Conservation (phyloP, 2,329 filamentous ascomycete species). For the Uncinocarpus reesii region DNA sequence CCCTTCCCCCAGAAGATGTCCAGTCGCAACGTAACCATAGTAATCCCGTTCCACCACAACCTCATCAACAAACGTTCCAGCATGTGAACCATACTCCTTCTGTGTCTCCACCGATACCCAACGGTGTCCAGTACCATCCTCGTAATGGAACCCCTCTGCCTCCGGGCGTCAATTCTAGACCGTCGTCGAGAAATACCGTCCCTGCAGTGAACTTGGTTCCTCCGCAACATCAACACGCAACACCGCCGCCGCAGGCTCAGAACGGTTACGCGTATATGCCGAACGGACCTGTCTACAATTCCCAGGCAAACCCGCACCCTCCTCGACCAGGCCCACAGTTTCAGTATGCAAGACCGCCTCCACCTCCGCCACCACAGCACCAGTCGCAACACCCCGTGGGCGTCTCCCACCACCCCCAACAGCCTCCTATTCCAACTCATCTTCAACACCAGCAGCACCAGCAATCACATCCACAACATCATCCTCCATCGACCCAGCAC, state of each 20-base stretch:
- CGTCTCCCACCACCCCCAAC: slow-evolving; percentile 6
- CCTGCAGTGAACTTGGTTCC: slow-evolving; percentile 63
- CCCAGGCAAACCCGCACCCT: slow-evolving; percentile 40
- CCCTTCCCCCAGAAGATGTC: slow-evolving; percentile 59
- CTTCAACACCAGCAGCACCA: slow-evolving; percentile 23
- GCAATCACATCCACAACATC: slow-evolving; percentile 39
- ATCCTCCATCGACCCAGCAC: slow-evolving; percentile 30
- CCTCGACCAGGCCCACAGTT: slow-evolving; percentile 37
- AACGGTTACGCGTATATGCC: slow-evolving; percentile 77
- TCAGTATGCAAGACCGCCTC: slow-evolving; percentile 26
- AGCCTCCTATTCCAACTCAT: slow-evolving; percentile 11
- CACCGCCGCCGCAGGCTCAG: slow-evolving; percentile 43
- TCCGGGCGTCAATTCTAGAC: slow-evolving; percentile 55
- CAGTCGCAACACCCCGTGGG: slow-evolving; percentile 4
- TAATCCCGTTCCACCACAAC: slow-evolving; percentile 47
- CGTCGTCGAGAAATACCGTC: slow-evolving; percentile 68
- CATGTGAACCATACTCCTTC: slow-evolving; percentile 69
- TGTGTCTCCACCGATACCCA: slow-evolving; percentile 76
- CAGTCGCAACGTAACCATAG: slow-evolving; percentile 37
- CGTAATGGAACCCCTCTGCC: slow-evolving; percentile 75
- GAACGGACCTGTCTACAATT: slow-evolving; percentile 76
- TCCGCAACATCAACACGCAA: slow-evolving; percentile 50
- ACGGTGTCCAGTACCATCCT: slow-evolving; percentile 59
- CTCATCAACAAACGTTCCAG: slow-evolving; percentile 38
- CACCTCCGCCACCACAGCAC: slow-evolving; percentile 25